Percentiles rank a stretch among this genome's conserved stretches.
Conservation (phyloP, 139 green algal species). For the Closterium sp. region DNA sequence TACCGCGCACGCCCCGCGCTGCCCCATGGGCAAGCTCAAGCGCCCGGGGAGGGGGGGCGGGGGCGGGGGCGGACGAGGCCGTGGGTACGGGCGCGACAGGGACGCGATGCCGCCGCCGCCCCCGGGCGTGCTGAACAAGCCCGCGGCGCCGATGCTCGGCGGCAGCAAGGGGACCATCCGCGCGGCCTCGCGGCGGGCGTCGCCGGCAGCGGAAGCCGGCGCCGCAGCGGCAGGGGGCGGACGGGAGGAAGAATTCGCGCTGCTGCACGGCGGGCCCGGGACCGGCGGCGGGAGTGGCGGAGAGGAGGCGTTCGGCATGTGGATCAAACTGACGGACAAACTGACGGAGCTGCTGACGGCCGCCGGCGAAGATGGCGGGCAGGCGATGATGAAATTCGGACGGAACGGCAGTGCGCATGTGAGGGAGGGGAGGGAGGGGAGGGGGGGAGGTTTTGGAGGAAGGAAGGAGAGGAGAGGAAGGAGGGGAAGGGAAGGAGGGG, state of each 20-base stretch:
- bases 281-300: too few species aligned
- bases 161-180: background rate
- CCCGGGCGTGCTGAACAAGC: background rate
- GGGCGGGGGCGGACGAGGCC: background rate
- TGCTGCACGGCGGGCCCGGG: background rate
- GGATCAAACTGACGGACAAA: background rate
- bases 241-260: background rate
- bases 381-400: background rate
- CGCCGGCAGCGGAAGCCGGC: background rate
- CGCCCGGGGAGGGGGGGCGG: too few species aligned
- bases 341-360: background rate
- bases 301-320: background rate
- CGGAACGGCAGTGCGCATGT: background rate
- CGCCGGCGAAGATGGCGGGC: background rate
- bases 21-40: background rate
- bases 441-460: background rate
- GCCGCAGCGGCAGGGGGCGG: background rate
- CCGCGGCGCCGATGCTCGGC: background rate
- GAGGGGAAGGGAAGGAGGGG: too few species aligned
- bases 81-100: background rate
- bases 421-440: background rate
- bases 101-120: background rate
- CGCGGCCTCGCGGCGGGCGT: background rate
- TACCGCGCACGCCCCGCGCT: background rate
- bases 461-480: background rate